phyloP scores from a whole-genome alignment of 2,329 filamentous ascomycete genomes.

The Cordyceps fumosorosea region DNA sequence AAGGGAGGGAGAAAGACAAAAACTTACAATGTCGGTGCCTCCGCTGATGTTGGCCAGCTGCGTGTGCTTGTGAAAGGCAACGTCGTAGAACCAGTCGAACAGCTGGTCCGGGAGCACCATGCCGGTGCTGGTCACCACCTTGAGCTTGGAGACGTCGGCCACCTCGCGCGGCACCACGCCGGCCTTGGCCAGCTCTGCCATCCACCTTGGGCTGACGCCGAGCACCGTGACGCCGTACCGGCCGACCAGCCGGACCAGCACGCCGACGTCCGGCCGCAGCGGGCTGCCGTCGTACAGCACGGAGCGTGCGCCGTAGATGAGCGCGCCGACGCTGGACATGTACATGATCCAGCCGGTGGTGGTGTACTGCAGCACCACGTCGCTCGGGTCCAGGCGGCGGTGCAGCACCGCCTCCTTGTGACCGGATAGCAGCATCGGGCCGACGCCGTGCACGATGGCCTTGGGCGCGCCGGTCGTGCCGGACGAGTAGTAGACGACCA shows the following conservation, averaged over 20 bases:
- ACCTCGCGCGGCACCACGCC: conserved; percentile 55
- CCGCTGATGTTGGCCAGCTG: conserved; percentile 71
- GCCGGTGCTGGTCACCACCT: conserved; percentile 63
- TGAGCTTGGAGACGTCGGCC: conserved; percentile 55
- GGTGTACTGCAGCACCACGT: conserved; percentile 48
- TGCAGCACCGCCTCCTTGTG: conserved; percentile 54
- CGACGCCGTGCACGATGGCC: conserved; percentile 74
- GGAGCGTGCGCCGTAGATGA: conserved; percentile 54
- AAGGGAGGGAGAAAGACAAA: not conserved
- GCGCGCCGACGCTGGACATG: conserved; percentile 49
- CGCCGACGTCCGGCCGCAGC: conserved; percentile 60
- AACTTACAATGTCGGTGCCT: conserved; percentile 65
- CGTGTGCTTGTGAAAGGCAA: conserved; percentile 58
- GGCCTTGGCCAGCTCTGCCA: conserved; percentile 64
- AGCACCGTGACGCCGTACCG: conserved; percentile 63
- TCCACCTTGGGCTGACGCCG: conserved; percentile 69
- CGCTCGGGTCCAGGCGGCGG: conserved; percentile 32
- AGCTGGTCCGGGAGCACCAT: conserved; percentile 74
- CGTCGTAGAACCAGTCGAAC: conserved; percentile 73
- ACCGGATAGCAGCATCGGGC: conserved; percentile 50
- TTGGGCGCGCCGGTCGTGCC: conserved; percentile 81
- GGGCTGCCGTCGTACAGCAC: conserved; percentile 81
- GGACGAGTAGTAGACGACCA: conserved; percentile 71
- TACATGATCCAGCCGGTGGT: conserved; percentile 91
- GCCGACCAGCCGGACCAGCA: conserved; percentile 56